Conservation (phyloP, 2,329 filamentous ascomycete genomes). For the Penicillium sp. region DNA sequence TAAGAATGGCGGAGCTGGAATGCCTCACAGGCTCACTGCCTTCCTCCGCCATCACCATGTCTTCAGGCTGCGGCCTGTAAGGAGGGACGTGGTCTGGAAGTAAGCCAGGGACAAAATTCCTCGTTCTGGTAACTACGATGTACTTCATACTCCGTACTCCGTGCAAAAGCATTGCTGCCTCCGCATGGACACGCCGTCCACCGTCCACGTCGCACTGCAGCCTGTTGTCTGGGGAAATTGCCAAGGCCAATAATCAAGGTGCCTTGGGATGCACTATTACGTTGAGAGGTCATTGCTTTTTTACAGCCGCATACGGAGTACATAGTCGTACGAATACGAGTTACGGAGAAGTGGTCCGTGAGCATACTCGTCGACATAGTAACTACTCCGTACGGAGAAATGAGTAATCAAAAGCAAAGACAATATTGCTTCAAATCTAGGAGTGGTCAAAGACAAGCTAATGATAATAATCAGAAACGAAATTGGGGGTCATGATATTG, state of each 20-base stretch:
- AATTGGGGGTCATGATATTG: not conserved
- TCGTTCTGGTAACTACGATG: no score
- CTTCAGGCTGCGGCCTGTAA: not conserved
- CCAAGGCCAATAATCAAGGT: slow-evolving; percentile 1
- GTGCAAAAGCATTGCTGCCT: not conserved
- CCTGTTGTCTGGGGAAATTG: not conserved
- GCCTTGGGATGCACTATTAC: not conserved
- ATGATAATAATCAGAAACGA: not conserved
- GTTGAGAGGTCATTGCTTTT: slow-evolving; percentile 1
- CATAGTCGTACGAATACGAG: not conserved
- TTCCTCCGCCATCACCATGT: not conserved
- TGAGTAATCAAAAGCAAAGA: not conserved
- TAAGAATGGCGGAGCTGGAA: not conserved
- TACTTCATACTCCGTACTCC: not conserved
- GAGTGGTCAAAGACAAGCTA: no score
- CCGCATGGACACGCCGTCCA: not conserved
- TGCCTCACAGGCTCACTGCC: not conserved
- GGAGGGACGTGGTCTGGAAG: not conserved
- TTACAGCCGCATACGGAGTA: not conserved
- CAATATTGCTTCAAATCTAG: not conserved
- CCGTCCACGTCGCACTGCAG: not conserved
- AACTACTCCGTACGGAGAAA: not conserved
- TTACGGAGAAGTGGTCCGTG: not conserved
- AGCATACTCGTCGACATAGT: not conserved
- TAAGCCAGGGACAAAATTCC: not conserved